These are phyloP conservation scores for Neurospora discreta DNA, from an alignment of 495 filamentous ascomycete species.

Conservation along the genomic window DNA sequence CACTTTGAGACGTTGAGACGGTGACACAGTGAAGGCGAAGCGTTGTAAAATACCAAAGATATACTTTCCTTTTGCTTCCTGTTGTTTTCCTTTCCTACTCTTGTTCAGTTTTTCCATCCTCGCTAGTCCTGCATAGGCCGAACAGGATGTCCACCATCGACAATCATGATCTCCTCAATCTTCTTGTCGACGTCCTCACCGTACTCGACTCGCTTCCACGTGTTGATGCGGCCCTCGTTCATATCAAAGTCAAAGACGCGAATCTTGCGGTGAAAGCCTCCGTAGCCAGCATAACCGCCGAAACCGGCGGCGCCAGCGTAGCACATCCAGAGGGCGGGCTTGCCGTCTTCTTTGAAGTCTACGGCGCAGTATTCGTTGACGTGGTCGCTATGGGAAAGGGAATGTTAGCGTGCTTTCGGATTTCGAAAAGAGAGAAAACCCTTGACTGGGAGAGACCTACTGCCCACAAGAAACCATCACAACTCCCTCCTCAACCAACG, in stretches of 20 bases:
- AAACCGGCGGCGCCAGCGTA: constrained; percentile 84
- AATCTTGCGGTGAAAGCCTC: constrained; percentile 70
- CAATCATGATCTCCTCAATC: constrained; percentile 79
- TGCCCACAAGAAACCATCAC: constrained; percentile 85
- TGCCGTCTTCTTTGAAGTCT: constrained; percentile 37
- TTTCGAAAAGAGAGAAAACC: no score
- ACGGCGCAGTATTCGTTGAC: constrained; percentile 93
- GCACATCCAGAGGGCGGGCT: constrained; percentile 92
- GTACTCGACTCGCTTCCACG: constrained; percentile 86
- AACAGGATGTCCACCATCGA: constrained; percentile 63
- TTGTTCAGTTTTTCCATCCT: no score
- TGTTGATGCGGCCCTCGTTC: constrained; percentile 72
- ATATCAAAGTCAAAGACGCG: constrained; percentile 89
- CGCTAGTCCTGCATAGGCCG: constrained; percentile 13
- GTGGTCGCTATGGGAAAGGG: constrained; percentile 52
- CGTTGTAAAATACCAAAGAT: no score
- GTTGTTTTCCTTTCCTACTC: no score
- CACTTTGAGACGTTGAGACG: no score
- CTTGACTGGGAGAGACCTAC: constrained; percentile 32
- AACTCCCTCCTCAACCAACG: constrained; percentile 72
- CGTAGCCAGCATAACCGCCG: constrained; percentile 88
- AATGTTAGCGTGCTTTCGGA: not conserved
- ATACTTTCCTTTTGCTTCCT: no score
- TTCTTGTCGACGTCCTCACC: constrained; percentile 55
- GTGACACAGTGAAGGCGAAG: no score